Conservation (phyloP, 495 filamentous ascomycete species). For the Friedmanniomyces simplex region DNA sequence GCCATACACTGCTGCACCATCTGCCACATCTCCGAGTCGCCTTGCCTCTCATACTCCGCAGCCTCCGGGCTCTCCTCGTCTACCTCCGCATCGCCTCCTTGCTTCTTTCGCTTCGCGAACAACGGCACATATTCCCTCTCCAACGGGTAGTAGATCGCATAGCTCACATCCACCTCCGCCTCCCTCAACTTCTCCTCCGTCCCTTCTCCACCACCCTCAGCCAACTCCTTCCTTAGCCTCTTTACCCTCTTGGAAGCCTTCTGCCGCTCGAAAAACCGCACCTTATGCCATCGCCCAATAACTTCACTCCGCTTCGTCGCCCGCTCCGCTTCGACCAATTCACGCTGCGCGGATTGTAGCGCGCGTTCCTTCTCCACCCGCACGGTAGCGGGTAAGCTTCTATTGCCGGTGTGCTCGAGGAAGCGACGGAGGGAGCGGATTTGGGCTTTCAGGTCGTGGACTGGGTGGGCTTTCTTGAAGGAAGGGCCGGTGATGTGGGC, state of each 20-base stretch:
- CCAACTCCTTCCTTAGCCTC: slow-evolving; percentile 26
- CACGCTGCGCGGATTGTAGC: slow-evolving; percentile 60
- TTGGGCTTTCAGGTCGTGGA: slow-evolving; percentile 45
- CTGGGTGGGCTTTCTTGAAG: slow-evolving; percentile 30
- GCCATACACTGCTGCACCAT: slow-evolving; percentile 58
- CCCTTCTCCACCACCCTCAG: slow-evolving; percentile 36
- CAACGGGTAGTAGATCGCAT: slow-evolving; percentile 73
- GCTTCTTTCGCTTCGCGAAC: slow-evolving; percentile 45
- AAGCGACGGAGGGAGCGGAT: slow-evolving; percentile 52
- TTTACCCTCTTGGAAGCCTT: slow-evolving; percentile 57
- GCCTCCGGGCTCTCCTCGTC: slow-evolving; percentile 12
- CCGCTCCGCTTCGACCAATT: slow-evolving; percentile 46
- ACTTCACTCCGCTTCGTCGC: slow-evolving; percentile 57
- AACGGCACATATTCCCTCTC: slow-evolving; percentile 69
- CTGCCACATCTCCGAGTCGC: slow-evolving; percentile 56
- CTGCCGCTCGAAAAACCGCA: slow-evolving; percentile 85
- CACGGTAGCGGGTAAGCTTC: slow-evolving; percentile 56
- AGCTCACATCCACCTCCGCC: slow-evolving; percentile 70
- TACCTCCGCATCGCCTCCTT: slow-evolving; percentile 21
- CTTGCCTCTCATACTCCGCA: slow-evolving; percentile 16
- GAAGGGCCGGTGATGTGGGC: slow-evolving; percentile 26
- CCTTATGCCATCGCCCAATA: slow-evolving; percentile 86
- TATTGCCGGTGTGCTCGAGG: slow-evolving; percentile 44
- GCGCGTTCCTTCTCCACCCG: slow-evolving; percentile 72
- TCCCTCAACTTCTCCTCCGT: slow-evolving; percentile 45